phyloP scores from a whole-genome alignment of 2,329 filamentous ascomycete species.

The Talaromyces islandicus region DNA sequence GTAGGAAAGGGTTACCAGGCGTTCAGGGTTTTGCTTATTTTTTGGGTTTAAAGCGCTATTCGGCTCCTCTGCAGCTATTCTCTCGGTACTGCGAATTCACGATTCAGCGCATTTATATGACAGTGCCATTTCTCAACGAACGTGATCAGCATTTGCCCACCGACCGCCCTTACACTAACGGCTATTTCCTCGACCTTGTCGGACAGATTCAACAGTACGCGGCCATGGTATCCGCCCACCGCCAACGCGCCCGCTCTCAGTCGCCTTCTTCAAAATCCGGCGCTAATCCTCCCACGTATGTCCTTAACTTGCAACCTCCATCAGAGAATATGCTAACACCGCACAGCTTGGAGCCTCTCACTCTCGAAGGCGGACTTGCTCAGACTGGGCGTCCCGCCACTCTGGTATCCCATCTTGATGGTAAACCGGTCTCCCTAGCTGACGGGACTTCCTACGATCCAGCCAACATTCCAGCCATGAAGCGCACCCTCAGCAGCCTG shows the following conservation, averaged over 20 bases:
- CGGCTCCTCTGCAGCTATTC: constrained; percentile 15
- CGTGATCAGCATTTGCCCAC: constrained; percentile 76
- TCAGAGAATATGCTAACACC: constrained; percentile 10
- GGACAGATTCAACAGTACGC: constrained; percentile 91
- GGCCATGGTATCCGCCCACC: constrained; percentile 69
- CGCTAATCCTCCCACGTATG: constrained; percentile 35
- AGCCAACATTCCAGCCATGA: constrained; percentile 37
- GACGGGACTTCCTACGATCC: constrained; percentile 59
- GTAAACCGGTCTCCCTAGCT: constrained; percentile 71
- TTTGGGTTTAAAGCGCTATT: constrained; percentile 64
- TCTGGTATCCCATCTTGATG: constrained; percentile 75
- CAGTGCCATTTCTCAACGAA: constrained; percentile 78
- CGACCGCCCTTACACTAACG: constrained; percentile 89
- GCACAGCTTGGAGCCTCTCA: constrained; percentile 62
- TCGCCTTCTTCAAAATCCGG: constrained; percentile 45
- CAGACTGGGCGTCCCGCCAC: constrained; percentile 78
- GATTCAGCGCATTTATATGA: constrained; percentile 83
- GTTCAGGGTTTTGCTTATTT: constrained; percentile 62
- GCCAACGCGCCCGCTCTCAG: constrained; percentile 56
- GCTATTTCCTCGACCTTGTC: constrained; percentile 93
- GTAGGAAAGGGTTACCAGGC: constrained; percentile 57
- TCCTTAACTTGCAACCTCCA: background rate
- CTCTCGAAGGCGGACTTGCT: constrained; percentile 72
- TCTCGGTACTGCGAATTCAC: constrained; percentile 73
- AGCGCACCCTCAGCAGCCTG: constrained; percentile 49